Percentiles rank a stretch among this genome's conserved stretches.
These are phyloP conservation scores for Tuber brumale DNA, from an alignment of 495 filamentous ascomycete genomes.

Conservation along the genomic window DNA sequence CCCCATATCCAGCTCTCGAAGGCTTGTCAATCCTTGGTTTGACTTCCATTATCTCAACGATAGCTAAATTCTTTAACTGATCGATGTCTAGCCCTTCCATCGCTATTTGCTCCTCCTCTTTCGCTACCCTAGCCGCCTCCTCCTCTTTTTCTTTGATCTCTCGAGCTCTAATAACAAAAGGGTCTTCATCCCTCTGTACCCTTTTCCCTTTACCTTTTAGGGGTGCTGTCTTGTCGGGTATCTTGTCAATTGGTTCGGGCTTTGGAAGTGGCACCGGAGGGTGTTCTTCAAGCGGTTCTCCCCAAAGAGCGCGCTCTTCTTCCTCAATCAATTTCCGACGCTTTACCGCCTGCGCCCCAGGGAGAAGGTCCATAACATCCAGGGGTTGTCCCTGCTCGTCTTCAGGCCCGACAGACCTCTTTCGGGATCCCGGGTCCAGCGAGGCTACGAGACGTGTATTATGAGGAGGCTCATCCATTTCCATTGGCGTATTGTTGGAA, in stretches of 20 bases:
- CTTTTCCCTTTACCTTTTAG: constrained; percentile 18
- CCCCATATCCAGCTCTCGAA: constrained; percentile 32
- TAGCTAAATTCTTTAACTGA: constrained; percentile 68
- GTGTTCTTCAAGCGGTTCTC: constrained; percentile 20
- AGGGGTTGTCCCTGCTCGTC: constrained; percentile 16
- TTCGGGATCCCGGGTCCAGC: constrained; percentile 4
- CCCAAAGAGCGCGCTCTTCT: constrained; percentile 28
- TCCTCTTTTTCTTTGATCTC: constrained; percentile 32
- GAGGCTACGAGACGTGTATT: neutral
- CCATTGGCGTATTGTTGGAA: neutral
- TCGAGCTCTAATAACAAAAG: constrained; percentile 28
- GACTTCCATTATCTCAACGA: constrained; percentile 74
- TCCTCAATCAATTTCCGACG: constrained; percentile 38
- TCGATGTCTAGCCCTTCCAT: constrained; percentile 62
- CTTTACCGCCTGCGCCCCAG: constrained; percentile 30
- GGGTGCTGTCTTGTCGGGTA: neutral
- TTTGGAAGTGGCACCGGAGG: constrained; percentile 12
- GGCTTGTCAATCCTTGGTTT: constrained; percentile 36
- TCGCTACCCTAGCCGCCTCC: constrained; percentile 24
- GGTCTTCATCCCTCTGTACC: constrained; percentile 17
- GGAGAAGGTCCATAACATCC: constrained; percentile 39
- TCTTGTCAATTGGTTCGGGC: neutral
- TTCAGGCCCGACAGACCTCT: constrained; percentile 13
- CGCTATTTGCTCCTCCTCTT: constrained; percentile 50
- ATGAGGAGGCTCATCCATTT: neutral